Evolutionary conservation across 2,329 filamentous ascomycete species (phyloP).

Genomic region (Fusarium sp.): DNA sequence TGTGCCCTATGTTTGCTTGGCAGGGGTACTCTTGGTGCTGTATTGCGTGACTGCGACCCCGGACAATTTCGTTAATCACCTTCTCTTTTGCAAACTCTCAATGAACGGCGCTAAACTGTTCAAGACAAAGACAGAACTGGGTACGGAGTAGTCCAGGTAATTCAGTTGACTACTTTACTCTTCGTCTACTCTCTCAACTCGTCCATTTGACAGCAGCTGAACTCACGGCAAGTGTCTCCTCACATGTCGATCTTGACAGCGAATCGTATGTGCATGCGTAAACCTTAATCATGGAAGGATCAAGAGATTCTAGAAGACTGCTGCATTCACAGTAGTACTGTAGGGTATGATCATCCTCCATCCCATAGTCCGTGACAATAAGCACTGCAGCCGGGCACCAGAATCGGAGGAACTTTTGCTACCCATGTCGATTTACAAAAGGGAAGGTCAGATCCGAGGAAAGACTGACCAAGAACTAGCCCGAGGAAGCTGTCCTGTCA

Average conservation of each 20-base stretch:
- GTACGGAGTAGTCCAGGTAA: rapidly evolving
- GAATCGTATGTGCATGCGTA: neutral
- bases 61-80: neutral
- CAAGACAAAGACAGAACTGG: no score
- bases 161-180: rapidly evolving
- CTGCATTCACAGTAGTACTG: neutral
- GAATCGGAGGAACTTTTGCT: neutral
- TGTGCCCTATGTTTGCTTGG: neutral
- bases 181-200: neutral
- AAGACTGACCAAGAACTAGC: neutral
- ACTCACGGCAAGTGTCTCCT: neutral
- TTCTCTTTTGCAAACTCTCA: neutral
- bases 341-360: neutral
- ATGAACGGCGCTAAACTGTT: rapidly evolving
- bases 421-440: neutral
- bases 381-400: neutral
- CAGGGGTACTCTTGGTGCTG: neutral
- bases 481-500: neutral
- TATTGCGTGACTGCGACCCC: neutral
- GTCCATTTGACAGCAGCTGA: rapidly evolving
- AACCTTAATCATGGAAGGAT: neutral
- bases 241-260: neutral
- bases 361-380: neutral
- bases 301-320: neutral
- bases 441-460: neutral